A percentile compares a stretch with the other conserved stretches of the same genome.
phyloP scores from a whole-genome alignment of 2,329 filamentous ascomycete species.

The Coniochaeta sp. region DNA sequence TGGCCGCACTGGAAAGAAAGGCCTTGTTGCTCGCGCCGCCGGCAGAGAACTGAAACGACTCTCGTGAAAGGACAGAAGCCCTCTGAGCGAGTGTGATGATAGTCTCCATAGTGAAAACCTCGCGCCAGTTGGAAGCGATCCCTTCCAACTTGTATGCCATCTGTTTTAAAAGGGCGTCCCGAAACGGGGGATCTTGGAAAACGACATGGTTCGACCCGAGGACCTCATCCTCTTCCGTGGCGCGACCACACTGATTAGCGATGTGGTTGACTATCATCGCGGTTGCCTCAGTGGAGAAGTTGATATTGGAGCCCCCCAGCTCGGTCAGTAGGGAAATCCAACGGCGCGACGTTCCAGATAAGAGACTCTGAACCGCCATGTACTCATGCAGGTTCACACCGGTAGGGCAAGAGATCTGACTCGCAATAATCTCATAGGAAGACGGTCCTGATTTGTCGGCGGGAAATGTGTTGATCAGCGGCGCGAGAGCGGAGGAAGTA shows the following conservation, averaged over 20 bases:
- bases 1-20: not conserved
- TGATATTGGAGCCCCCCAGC: slow-evolving; percentile 45
- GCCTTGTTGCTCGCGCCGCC: not conserved
- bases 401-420: slow-evolving; percentile 37
- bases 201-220: slow-evolving; percentile 40
- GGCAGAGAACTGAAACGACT: slow-evolving; percentile 9
- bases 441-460: slow-evolving; percentile 32
- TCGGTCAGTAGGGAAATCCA: slow-evolving; percentile 28
- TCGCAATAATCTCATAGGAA: slow-evolving; percentile 48
- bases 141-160: slow-evolving; percentile 32
- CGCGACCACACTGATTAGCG: slow-evolving; percentile 47
- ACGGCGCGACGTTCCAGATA: slow-evolving; percentile 36
- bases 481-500: slow-evolving; percentile 18
- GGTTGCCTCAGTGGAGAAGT: slow-evolving; percentile 49
- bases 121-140: slow-evolving; percentile 51
- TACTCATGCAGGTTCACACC: slow-evolving; percentile 44
- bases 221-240: slow-evolving; percentile 12
- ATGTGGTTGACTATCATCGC: slow-evolving; percentile 43
- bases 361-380: slow-evolving; percentile 39
- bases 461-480: slow-evolving; percentile 16
- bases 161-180: slow-evolving; percentile 36
- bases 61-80: slow-evolving; percentile 8
- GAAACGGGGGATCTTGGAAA: slow-evolving; percentile 44
- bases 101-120: slow-evolving; percentile 50
- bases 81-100: slow-evolving; percentile 45